Evolutionary conservation across 345 rosid species (phyloP).

Genomic region (Eucalyptus urophylla): DNA sequence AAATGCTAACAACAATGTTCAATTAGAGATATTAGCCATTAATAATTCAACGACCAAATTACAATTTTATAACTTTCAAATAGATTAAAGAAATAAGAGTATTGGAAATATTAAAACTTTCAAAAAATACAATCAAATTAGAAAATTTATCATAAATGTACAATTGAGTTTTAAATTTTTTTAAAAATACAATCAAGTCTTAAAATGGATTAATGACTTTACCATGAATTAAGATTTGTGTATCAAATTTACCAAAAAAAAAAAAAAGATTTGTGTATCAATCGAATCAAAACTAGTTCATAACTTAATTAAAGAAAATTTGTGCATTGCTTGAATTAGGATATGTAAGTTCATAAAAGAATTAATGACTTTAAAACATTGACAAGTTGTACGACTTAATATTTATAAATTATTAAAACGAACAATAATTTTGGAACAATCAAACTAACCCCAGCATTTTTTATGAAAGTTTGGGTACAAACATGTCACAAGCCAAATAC

Average conservation of each 20-base stretch:
- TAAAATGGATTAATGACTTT: too few relatives aligned
- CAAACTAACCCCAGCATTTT: not conserved
- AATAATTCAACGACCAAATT: too few relatives aligned
- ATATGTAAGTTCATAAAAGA: not conserved
- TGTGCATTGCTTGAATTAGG: too few relatives aligned
- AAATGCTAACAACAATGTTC: not conserved
- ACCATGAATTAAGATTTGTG: too few relatives aligned
- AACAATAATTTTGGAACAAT: not conserved
- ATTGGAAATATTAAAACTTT: too few relatives aligned
- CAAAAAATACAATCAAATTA: accelerated
- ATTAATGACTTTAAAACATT: not conserved
- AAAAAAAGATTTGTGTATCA: too few relatives aligned
- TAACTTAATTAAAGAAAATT: not conserved
- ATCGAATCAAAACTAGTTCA: accelerated
- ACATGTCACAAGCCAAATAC: not conserved
- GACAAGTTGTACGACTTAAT: not conserved
- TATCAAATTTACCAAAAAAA: too few relatives aligned
- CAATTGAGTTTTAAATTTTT: too few relatives aligned
- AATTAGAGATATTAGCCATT: not conserved
- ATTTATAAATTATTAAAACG: not conserved
- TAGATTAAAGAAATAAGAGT: too few relatives aligned
- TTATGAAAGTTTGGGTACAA: not conserved
- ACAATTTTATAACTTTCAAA: too few relatives aligned
- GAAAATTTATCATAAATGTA: too few relatives aligned
- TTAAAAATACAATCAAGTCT: too few relatives aligned